phyloP scores from a whole-genome alignment of 2,329 filamentous ascomycete species.

The Beauveria rudraprayagi region DNA sequence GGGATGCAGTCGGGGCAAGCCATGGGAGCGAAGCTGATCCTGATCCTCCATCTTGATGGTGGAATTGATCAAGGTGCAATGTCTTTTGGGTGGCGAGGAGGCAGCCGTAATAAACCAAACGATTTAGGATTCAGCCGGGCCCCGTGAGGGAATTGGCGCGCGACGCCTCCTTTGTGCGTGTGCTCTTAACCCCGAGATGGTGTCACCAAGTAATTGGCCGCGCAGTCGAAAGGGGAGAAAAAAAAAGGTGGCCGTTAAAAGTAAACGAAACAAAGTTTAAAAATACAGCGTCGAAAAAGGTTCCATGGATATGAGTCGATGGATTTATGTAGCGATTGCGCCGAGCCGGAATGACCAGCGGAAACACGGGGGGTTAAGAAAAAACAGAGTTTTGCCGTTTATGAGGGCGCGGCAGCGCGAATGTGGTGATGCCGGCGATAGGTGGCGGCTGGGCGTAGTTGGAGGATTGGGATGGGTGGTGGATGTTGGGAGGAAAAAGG shows the following conservation, averaged over 20 bases:
- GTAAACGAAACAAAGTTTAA: neutral
- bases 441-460: neutral
- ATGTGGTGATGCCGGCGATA: neutral
- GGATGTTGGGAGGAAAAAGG: neutral
- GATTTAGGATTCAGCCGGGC: neutral
- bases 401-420: neutral
- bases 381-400: neutral
- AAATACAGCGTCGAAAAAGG: too few relatives aligned
- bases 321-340: neutral
- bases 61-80: neutral
- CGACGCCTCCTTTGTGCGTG: neutral
- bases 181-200: slow-evolving; percentile 5
- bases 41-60: neutral
- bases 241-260: neutral
- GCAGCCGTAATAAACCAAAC: neutral
- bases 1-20: neutral
- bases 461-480: neutral
- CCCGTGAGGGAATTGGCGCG: neutral
- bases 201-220: neutral
- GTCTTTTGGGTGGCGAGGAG: neutral
- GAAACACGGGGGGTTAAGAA: neutral
- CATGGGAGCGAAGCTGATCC: neutral
- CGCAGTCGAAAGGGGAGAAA: neutral
- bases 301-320: neutral
- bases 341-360: neutral